Conservation (phyloP, 441 rosid species). For the Erysimum cheiri region DNA sequence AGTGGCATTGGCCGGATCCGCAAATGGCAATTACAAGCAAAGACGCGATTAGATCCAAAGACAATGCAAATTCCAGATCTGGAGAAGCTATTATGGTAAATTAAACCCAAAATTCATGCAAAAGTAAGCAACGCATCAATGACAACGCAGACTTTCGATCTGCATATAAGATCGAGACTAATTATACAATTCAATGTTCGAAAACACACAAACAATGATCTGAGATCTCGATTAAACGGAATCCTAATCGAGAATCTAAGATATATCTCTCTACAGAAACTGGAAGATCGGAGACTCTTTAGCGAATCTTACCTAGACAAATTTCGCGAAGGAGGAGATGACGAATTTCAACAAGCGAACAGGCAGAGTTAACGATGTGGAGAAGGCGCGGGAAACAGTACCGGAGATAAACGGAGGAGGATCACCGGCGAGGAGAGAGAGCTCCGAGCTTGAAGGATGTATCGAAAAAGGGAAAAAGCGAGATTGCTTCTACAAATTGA, state of each 20-base stretch:
- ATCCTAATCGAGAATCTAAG: constrained; percentile 3
- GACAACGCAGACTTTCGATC: constrained; percentile 16
- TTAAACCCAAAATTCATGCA: constrained; percentile 29
- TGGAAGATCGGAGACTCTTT: constrained; percentile 29
- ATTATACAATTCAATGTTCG: constrained; percentile 20
- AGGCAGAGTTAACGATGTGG: neutral
- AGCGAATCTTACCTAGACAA: constrained; percentile 25
- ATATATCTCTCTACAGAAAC: constrained; percentile 35
- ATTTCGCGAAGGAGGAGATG: constrained; percentile 15
- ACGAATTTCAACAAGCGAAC: constrained; percentile 6
- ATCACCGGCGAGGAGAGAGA: constrained; percentile 32
- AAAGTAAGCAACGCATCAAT: constrained; percentile 7
- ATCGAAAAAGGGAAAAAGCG: constrained; percentile 19
- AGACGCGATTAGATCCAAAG: neutral
- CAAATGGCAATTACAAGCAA: constrained; percentile 14
- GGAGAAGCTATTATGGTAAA: neutral
- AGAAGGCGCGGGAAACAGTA: constrained; percentile 11
- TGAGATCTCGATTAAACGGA: constrained; percentile 23
- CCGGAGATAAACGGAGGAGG: constrained; percentile 29
- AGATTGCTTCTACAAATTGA: constrained; percentile 44
- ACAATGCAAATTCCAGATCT: constrained; percentile 29
- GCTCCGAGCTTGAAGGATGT: constrained; percentile 31
- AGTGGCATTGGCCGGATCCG: constrained; percentile 25
- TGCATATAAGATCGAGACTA: constrained; percentile 21
- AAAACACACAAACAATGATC: constrained; percentile 11